Evolutionary conservation across 2,329 filamentous ascomycete genomes (phyloP), one percentile per base, ranked within the genome.

Genomic region (Colletotrichum theobromicola): DNA sequence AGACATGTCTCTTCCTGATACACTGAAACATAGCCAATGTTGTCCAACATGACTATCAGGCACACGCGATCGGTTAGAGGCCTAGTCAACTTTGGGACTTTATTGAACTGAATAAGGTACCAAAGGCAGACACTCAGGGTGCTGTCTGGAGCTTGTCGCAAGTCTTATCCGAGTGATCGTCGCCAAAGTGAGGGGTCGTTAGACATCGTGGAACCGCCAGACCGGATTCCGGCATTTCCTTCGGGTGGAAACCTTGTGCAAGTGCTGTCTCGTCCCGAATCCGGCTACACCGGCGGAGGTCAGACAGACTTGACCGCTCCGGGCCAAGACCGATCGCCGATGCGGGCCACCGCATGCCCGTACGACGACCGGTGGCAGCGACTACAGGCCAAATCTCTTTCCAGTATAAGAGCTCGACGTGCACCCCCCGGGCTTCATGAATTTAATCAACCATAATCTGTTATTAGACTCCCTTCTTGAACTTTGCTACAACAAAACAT

Each of bases 251-350:
- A 46, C n/a, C 18, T 46, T 60, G 16, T 12, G 50, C 10, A 4
- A n/a, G 32, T 37, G 30, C 21, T 16, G n/a, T 35, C 26, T 50
- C 61, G 4, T 30, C 6, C n/a, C 28, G 63, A 13, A 66, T 28
- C n/a, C 42, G 21, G 63, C 13, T 34, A 32, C 42, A 50, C 46
- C 30, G 21, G 16, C 46, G 28, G 53, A 55, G 55, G n/a, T 55
- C 28, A 55, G 53, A 21, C n/a, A 16, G 21, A 24, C n/a, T 16
- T 21, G 15, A 35, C 34, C 42, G 46, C 30, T 55, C 67, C 26
- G 26, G 66, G 46, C 16, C 15, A 30, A 57, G 42, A 8, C 12
- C 28, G 46, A 70, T 70, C 65, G 46, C 26, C 65, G 55, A 63
- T 42, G 15, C 57, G 34, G 42, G 26, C 16, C 16, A 21, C 42